Evolutionary conservation across 2,329 filamentous ascomycete genomes (phyloP).

Genomic region (Fusarium subtropicale): DNA sequence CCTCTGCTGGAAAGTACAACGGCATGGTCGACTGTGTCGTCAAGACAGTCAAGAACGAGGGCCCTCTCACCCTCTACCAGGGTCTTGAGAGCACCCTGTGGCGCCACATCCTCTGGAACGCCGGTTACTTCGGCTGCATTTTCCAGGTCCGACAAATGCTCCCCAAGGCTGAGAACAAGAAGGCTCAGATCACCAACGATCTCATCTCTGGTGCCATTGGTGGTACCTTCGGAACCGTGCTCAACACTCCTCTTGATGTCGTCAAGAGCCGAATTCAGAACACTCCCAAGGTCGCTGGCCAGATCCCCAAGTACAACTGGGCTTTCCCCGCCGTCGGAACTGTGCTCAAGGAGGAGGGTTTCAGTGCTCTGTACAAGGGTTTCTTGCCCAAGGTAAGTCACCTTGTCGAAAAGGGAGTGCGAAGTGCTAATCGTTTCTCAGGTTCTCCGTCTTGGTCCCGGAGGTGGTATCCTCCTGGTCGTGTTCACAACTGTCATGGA

Average conservation of each 20-base stretch:
- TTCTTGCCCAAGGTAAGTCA: conserved; percentile 94
- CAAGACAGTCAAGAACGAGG: conserved; percentile 87
- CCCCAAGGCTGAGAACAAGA: conserved; percentile 84
- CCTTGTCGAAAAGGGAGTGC: conserved; percentile 40
- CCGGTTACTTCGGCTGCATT: conserved; percentile 97
- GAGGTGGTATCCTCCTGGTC: conserved; percentile 78
- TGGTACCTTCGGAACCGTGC: conserved; percentile 86
- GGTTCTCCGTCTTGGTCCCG: conserved; percentile 64
- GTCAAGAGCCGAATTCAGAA: conserved; percentile 99
- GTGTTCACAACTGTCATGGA: conserved; percentile 92
- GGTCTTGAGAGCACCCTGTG: conserved; percentile 96
- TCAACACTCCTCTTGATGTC: conserved; percentile 97
- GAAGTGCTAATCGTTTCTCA: conserved; percentile 29
- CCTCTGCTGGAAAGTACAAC: conserved; percentile 87
- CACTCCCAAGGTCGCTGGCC: conserved; percentile 82
- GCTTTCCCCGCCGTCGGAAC: conserved; percentile 88
- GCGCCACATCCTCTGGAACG: conserved; percentile 92
- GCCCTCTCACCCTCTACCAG: conserved; percentile 90
- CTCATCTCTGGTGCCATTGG: conserved; percentile 87
- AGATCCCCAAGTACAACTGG: conserved; percentile 97
- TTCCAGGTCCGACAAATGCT: conserved; percentile 92
- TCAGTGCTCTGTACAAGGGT: conserved; percentile 93
- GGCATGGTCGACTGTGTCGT: conserved; percentile 82
- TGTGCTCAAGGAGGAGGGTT: conserved; percentile 93
- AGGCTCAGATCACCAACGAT: conserved; percentile 85